Evolutionary conservation across 345 rosid species (phyloP), one percentile per base, ranked within the genome.

Genomic region (Euclidium syriacum): DNA sequence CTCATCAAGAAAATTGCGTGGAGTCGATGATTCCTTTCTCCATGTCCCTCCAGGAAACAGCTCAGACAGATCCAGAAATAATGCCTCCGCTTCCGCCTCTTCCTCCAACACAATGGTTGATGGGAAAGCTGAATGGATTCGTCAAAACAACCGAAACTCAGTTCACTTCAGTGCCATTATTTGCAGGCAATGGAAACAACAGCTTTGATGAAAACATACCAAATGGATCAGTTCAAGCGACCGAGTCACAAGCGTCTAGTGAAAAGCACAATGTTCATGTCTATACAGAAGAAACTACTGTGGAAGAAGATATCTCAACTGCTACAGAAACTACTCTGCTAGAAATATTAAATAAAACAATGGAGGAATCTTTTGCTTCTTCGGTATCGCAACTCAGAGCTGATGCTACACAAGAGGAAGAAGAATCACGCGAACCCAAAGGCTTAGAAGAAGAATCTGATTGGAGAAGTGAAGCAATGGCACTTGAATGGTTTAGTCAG

Each of bases 101-200:
- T 56, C 94, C 96, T 73, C 94, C 96, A n/a, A 75, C 87, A 77
- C 86, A 87, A 29, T 87, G 96, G 98, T 83, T 81, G 71, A 44
- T 76, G 34, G 86, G 89, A 50, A 85, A 74, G 75, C 72, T 22
- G 5, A 51, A 29, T 67, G 65, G 58, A n/a, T 38, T 17, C 11
- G 39, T 19, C 8, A 42, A 29, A 58, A 19, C 18, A 50, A 26
- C 58, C 4, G 72, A 57, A 29, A 15, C 19, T 2, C 41, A 43
- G 14, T 59, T n/a, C 20, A 18, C 40, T 18, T 23, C 52, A 14
- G 41, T n/a, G 49, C 32, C 32, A 47, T 56, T 49, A 47, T 10
- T 35, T 57, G 25, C 30, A 19, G 27, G 22, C 35, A 64, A 43
- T 52, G 26, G 15, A 26, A 42, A 18, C 17, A 46, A 19, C 20